Percentiles rank a stretch among this genome's conserved stretches.
phyloP scores from a whole-genome alignment of 257 asterid species.

The Paulownia fortunei region DNA sequence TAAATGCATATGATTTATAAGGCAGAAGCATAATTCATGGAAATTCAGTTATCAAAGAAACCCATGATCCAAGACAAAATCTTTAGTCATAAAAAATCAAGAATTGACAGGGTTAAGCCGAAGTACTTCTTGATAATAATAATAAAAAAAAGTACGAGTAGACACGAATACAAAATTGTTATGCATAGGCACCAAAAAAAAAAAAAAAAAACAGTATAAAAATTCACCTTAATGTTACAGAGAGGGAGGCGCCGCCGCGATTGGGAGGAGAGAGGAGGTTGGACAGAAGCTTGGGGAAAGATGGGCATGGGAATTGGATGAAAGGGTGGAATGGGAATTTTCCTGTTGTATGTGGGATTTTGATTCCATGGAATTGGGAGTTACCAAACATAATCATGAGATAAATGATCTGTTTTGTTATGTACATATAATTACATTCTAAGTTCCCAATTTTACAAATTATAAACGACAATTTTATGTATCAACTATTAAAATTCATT shows the following conservation, averaged over 20 bases:
- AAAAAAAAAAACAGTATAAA: background rate
- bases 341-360: background rate
- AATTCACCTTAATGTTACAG: background rate
- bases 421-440: background rate
- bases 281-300: constrained; percentile 4
- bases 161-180: no score
- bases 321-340: constrained; percentile 5
- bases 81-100: background rate
- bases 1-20: background rate
- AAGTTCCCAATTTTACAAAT: no score
- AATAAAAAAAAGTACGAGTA: background rate
- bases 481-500: no score
- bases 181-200: background rate
- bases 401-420: background rate
- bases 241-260: background rate
- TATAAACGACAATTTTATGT: no score
- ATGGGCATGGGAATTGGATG: constrained; percentile 22
- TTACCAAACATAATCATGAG: background rate
- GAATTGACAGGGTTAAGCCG: background rate
- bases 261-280: background rate
- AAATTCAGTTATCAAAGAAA: background rate
- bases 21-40: background rate
- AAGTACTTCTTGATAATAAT: background rate
- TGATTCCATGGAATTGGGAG: background rate
- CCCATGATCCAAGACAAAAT: background rate